Base-by-base conservation (phyloP, 352 stramenopile species). In the Globisporangium yorkense region DNA sequence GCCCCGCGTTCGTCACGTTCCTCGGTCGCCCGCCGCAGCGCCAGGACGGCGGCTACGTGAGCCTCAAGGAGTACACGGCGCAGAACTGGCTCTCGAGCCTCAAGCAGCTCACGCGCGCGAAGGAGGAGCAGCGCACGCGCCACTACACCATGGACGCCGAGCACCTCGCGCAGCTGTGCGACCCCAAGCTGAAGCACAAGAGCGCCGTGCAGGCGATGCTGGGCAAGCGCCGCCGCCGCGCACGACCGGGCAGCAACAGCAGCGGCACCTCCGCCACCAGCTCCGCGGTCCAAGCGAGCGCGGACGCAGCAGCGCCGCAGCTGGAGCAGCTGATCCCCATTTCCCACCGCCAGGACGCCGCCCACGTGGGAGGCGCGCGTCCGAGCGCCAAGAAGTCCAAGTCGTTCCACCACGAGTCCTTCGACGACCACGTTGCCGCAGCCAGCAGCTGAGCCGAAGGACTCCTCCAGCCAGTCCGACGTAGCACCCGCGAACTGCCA, bases 21-120 rank as follows among this genome's bases (percentile, higher is more conserved):
- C 63, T 89, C n/a, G 77, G 80, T 10, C 67, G 71, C 40, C 75
- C 80, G 13, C 80, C 80, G 48, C 80, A 89, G 55, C 67, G 61
- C 40, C 71, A 71, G 51, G 63, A 76, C 27, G 79, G 80, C 41
- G 79, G 80, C 43, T 89, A 89, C 56, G 74, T 86, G 57, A 89
- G 77, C 39, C 59, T 89, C n/a, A 89, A 89, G 54, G 68, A 80
- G 56, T 89, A 89, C 65, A 77, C 72, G 41, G 80, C 80, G 9
- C 80, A 74, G 50, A 68, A 87, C 58, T 89, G 77, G 75, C 62
- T 88, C 33, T 72, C 73, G 43, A 75, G 69, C 13, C 64, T 89
- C 54, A 71, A 85, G 52, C 77, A 84, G 62, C 71, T 87, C 50
- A 35, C 50, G 50, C 50, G 33, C 53, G 73, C 72, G 5, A 74